Conservation (phyloP, 2,329 filamentous ascomycete genomes). For the Fusarium sp. region DNA sequence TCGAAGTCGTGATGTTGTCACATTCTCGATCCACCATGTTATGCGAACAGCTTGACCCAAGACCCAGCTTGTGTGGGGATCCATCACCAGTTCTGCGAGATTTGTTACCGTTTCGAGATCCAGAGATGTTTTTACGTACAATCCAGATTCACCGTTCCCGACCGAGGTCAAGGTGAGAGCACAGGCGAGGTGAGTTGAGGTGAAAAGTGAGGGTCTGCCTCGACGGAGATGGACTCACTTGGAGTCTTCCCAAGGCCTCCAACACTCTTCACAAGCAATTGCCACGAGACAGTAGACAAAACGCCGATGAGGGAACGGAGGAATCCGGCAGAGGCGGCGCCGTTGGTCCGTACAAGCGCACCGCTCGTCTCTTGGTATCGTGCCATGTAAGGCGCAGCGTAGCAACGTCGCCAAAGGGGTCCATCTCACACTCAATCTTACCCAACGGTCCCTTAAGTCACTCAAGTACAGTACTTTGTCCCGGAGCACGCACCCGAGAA, state of each 20-base stretch:
- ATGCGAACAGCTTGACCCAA: not conserved
- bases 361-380: slow-evolving; percentile 3
- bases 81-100: not conserved
- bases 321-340: not conserved
- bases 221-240: not conserved
- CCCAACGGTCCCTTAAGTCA: slow-evolving; percentile 28
- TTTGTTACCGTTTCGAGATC: not conserved
- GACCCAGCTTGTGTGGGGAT: not conserved
- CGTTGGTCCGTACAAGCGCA: not conserved
- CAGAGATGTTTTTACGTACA: slow-evolving; percentile 30
- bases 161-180: not conserved
- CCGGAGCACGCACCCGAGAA: slow-evolving; percentile 30
- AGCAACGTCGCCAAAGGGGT: not conserved
- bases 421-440: slow-evolving; percentile 1
- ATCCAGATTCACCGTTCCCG: slow-evolving; percentile 9
- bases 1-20: not conserved
- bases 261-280: not conserved
- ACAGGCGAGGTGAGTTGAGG: slow-evolving; percentile 8
- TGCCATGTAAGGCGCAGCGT: not conserved
- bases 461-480: slow-evolving; percentile 28
- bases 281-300: not conserved
- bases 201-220: not conserved
- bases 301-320: not conserved
- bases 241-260: not conserved
- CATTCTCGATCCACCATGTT: not conserved